Percentiles rank a stretch among this genome's conserved stretches.
These are phyloP conservation scores for Chlorella ohadii DNA, from an alignment of 139 green algal genomes.

Conservation along the genomic window DNA sequence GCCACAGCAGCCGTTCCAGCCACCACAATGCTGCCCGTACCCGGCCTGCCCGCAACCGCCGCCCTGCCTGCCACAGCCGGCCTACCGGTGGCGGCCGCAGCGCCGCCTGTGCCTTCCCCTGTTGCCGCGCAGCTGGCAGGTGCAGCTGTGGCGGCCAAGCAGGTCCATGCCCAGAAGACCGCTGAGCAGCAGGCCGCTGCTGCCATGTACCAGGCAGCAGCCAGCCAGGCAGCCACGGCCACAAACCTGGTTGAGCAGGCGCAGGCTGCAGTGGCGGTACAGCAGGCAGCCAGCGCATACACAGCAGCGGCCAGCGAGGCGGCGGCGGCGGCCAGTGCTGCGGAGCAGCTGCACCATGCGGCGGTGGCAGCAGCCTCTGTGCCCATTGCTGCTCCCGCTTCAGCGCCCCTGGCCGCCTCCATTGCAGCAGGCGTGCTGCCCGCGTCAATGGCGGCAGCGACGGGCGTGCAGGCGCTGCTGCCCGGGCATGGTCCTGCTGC, in stretches of 20 bases:
- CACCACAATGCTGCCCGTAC: neutral
- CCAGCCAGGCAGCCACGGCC: slow-evolving; percentile 12
- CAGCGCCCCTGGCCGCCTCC: slow-evolving; percentile 19
- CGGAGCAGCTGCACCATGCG: slow-evolving; percentile 15
- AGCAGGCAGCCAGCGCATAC: slow-evolving; percentile 30
- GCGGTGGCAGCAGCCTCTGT: neutral
- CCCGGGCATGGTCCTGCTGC: neutral
- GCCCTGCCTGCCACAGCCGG: neutral
- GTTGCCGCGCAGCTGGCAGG: neutral
- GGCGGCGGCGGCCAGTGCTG: neutral
- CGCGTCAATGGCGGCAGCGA: neutral
- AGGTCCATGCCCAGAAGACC: slow-evolving; percentile 7
- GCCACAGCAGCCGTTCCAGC: neutral
- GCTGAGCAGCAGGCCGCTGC: slow-evolving; percentile 17
- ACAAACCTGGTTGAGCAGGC: neutral
- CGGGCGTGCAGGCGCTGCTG: neutral
- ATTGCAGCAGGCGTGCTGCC: slow-evolving; percentile 16
- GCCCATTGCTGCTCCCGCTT: neutral
- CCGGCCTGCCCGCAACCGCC: neutral
- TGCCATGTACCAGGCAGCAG: slow-evolving; percentile 14
- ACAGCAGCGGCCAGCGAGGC: slow-evolving; percentile 21
- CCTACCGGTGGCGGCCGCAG: neutral
- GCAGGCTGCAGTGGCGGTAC: neutral
- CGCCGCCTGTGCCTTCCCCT: neutral
- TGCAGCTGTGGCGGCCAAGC: neutral